Evolutionary conservation across 2,329 filamentous ascomycete species (phyloP).

Genomic region (Pseudocercospora crystallina): DNA sequence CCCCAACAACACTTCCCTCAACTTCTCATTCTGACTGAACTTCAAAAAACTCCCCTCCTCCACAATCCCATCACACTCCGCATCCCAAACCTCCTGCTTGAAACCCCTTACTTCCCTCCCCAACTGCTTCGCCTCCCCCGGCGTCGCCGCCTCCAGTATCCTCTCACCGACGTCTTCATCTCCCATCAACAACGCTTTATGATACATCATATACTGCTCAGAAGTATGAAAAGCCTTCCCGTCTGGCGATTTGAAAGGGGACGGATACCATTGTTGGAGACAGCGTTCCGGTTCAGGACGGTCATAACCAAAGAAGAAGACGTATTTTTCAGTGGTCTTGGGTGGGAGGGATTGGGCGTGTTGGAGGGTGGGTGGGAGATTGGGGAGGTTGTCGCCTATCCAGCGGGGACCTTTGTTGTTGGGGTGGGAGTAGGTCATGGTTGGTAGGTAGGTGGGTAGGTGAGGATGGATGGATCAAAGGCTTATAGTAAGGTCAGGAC

Average conservation of each 20-base stretch:
- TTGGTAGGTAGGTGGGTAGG: no score
- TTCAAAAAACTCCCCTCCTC: conserved; percentile 36
- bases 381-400: conserved; percentile 18
- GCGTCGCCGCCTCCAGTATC: conserved; percentile 28
- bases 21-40: conserved; percentile 34
- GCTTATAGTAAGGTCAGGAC: no score
- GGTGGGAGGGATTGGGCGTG: conserved; percentile 20
- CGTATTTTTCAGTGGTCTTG: conserved; percentile 23
- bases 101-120: conserved; percentile 37
- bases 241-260: conserved; percentile 16
- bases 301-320: conserved; percentile 28
- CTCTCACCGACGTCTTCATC: conserved; percentile 29
- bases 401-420: conserved; percentile 21
- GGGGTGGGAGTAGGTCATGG: conserved; percentile 14
- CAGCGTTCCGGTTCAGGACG: conserved; percentile 21
- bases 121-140: conserved; percentile 30
- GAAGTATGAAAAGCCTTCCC: conserved; percentile 22
- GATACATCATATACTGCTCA: conserved; percentile 39
- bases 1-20: conserved; percentile 30
- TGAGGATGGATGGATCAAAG: no score
- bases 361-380: conserved; percentile 11
- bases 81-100: conserved; percentile 30
- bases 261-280: conserved; percentile 30
- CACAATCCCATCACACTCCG: conserved; percentile 31
- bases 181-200: conserved; percentile 37